Evolutionary conservation across 306 rosid species (phyloP), one percentile per base, ranked within the genome.

Genomic region (Vachellia collinsii): DNA sequence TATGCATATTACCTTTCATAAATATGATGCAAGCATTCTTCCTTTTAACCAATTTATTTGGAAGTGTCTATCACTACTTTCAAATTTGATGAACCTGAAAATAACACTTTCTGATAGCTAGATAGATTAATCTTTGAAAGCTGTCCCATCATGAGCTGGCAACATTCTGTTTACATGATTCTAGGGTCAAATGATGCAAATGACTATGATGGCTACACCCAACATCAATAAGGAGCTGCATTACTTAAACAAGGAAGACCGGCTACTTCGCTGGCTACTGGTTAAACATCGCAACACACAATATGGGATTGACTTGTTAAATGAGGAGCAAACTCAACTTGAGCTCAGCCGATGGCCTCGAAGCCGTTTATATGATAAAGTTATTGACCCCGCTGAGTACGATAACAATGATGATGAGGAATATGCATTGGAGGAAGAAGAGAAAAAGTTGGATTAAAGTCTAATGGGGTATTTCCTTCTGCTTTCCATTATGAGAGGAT

Each of bases 191-290:
- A 72, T 95, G 86, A 88, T 91, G 99, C 99, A 95, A 87, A 87
- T 93, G 90, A 93, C 95, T 43, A 90, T 94, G 97, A 94, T 94
- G 98, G 92, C 98, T 75, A 89, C 92, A 4, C 97, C 97, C 11
- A 87, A 85, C 88, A 87, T 92, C 79, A 94, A 94, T 92, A 90
- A 91, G 82, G 98, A 94, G 91, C 86, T 94, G 73, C 97, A 88
- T 75, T 95, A 95, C 91, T 86, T 95, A 78, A 93, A 91, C 91
- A 93, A 93, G 89, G 99, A 95, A 85, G 99, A 95, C 75, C 83
- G 92, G 8, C 81, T 93, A 43, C 82, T 93, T 77, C 97, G 96
- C 29, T 91, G 97, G 97, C 93, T 94, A 84, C 82, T 92, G 69
- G 94, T 91, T 78, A 94, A 89, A 85, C 94, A 92, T 50, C 92